Base-by-base conservation (phyloP, 1,284 basidiomycete genomes). In the Cystobasidium slooffiae region DNA sequence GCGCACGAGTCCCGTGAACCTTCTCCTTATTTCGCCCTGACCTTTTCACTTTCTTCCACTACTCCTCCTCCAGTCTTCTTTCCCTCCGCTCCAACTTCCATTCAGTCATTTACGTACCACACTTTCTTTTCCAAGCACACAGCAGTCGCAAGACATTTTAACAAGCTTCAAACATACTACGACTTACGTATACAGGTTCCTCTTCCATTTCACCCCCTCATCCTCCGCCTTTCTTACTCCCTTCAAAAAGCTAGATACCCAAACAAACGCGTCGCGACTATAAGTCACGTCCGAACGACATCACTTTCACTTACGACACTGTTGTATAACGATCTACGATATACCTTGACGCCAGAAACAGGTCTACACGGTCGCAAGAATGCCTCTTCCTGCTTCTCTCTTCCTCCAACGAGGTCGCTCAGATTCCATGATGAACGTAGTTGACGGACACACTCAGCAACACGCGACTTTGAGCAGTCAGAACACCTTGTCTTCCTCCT, bases 181-280 rank as follows among this genome's bases (percentile, higher is more conserved):
- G n/a, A n/a, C 5, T 31, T 31, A 31, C 55, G 39, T 9, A 37
- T 56, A 56, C 53, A 56, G 7, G 24, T 31, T 12, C 53, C 53
- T 14, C 22, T 20, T 55, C 6, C 39, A 24, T 22, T 56, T 24
- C 53, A 31, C 8, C 53, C 53, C 8, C 22, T 31, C 20, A 56
- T 41, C 56, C 46, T 6, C 46, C n/a, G 14, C 46, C 46, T 49
- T n/a, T 49, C n/a, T 49, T 14, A 3, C 2, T 6, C n/a, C 46
- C 46, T 14, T 12, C n/a, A 12, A 14, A 12, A 12, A 49, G 46
- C 46, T 49, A 14, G 14, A 12, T 3, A 7, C 8, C 58, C 64
- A 66, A 66, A 66, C 49, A 66, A 66, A 66, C 64, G 51, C 64
- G 64, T 66, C 64, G 49, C 64, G 64, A 9, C 31, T 63, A 20